These are phyloP conservation scores for Tephrocybe sp. DNA, from an alignment of 768 basidiomycete species.

Conservation along the genomic window DNA sequence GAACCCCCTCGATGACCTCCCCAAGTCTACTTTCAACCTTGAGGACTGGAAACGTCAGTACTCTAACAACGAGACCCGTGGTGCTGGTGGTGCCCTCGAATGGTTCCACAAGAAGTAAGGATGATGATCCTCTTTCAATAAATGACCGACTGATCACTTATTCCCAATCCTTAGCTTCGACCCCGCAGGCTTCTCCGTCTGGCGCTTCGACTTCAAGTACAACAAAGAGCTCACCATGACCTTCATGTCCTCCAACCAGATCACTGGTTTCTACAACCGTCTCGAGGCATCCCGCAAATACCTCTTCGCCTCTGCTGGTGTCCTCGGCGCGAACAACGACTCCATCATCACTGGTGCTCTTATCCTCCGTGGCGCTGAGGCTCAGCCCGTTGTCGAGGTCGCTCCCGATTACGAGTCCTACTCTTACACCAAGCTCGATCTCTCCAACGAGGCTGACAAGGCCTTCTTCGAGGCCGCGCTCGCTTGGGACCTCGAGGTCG, in stretches of 20 bases:
- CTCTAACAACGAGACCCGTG: conserved; percentile 97
- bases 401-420: conserved; percentile 95
- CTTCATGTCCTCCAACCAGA: conserved; percentile 95
- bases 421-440: conserved; percentile 71
- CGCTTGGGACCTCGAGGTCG: conserved; percentile 89
- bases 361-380: conserved; percentile 79
- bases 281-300: conserved; percentile 97
- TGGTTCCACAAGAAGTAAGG: conserved; percentile 96
- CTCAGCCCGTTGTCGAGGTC: conserved; percentile 64
- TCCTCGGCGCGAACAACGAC: conserved; percentile 78
- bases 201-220: conserved; percentile 97
- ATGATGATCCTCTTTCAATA: not conserved
- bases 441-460: conserved; percentile 73
- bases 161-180: conserved; percentile 71
- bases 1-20: conserved; percentile 92
- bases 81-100: conserved; percentile 75
- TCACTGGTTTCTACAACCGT: conserved; percentile 96
- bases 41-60: conserved; percentile 98
- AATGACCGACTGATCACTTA: not conserved
- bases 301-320: conserved; percentile 90
- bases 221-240: conserved; percentile 86
- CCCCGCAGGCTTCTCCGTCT: conserved; percentile 83
- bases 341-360: conserved; percentile 80
- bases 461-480: conserved; percentile 89
- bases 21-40: conserved; percentile 84